Percentiles rank a stretch among this genome's conserved stretches.
These are phyloP conservation scores for Microbotryomycetes sp. DNA, from an alignment of 1,284 basidiomycete genomes.

Conservation along the genomic window DNA sequence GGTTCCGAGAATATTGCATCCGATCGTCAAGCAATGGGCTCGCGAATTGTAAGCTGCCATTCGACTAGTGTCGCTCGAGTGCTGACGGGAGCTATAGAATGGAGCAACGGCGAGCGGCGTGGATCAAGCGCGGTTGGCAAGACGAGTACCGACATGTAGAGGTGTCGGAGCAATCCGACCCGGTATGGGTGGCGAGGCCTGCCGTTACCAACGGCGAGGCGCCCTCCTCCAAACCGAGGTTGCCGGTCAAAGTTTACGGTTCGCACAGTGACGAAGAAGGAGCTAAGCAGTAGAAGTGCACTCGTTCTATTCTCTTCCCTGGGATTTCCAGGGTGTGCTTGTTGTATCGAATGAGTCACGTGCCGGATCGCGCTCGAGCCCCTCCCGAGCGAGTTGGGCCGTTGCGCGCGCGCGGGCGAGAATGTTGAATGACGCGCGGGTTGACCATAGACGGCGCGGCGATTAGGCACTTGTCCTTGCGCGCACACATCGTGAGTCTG, in stretches of 20 bases:
- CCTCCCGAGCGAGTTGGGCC: not conserved
- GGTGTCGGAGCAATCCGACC: not conserved
- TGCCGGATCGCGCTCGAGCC: not conserved
- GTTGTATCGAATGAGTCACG: not conserved
- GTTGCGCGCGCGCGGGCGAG: not conserved
- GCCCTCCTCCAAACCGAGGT: not conserved
- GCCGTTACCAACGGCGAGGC: not conserved
- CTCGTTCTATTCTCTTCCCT: no score
- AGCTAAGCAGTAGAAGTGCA: not conserved
- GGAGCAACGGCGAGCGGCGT: slow-evolving; percentile 12
- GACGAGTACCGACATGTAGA: slow-evolving; percentile 10
- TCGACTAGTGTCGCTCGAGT: not conserved
- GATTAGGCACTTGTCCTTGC: no score
- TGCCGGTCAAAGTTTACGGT: slow-evolving; percentile 11
- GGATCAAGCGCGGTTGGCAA: slow-evolving; percentile 24
- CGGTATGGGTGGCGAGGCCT: not conserved
- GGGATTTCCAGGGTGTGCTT: no score
- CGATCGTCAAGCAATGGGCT: slow-evolving; percentile 27
- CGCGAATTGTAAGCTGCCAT: slow-evolving; percentile 12
- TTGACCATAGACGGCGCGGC: no score
- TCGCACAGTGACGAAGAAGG: not conserved
- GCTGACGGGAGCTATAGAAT: slow-evolving; percentile 10
- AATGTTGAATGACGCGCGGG: not conserved
- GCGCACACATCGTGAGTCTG: no score
- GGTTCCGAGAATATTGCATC: slow-evolving; percentile 24